Conservation (phyloP, 192 early-diverging fungal species). For the Entomortierella parvispora region DNA sequence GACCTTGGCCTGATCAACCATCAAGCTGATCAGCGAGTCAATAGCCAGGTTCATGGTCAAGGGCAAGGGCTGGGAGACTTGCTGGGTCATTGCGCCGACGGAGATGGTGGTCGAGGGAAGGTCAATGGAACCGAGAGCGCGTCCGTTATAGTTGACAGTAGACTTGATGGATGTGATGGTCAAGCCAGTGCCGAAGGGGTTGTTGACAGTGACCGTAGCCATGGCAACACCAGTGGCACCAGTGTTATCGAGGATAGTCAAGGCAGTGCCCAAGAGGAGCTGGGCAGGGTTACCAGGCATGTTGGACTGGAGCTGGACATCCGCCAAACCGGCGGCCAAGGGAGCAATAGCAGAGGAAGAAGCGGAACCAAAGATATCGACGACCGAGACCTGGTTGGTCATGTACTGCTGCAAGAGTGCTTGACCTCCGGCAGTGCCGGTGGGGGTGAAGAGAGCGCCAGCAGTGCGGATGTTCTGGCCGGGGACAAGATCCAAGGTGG, state of each 20-base stretch:
- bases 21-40: slow-evolving; percentile 55
- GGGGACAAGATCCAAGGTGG: slow-evolving; percentile 55
- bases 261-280: slow-evolving; percentile 52
- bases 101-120: slow-evolving; percentile 54
- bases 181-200: slow-evolving; percentile 65
- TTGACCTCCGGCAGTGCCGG: slow-evolving; percentile 53
- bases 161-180: slow-evolving; percentile 60
- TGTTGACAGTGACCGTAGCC: slow-evolving; percentile 59
- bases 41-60: slow-evolving; percentile 65
- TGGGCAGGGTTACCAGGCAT: slow-evolving; percentile 60
- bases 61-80: slow-evolving; percentile 32
- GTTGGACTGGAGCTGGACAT: slow-evolving; percentile 51
- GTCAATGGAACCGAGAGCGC: slow-evolving; percentile 59
- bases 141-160: slow-evolving; percentile 54
- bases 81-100: slow-evolving; percentile 53
- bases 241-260: slow-evolving; percentile 57
- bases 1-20: slow-evolving; percentile 55
- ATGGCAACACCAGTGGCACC: slow-evolving; percentile 54
- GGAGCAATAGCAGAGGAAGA: slow-evolving; percentile 58
- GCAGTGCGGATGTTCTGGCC: slow-evolving; percentile 57
- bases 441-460: slow-evolving; percentile 59
- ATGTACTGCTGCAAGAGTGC: slow-evolving; percentile 62
- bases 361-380: slow-evolving; percentile 55
- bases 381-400: slow-evolving; percentile 52
- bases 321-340: slow-evolving; percentile 55